Evolutionary conservation across 495 filamentous ascomycete genomes (phyloP), one percentile per base, ranked within the genome.

Genomic region (Penicillium dipodomyicola): DNA sequence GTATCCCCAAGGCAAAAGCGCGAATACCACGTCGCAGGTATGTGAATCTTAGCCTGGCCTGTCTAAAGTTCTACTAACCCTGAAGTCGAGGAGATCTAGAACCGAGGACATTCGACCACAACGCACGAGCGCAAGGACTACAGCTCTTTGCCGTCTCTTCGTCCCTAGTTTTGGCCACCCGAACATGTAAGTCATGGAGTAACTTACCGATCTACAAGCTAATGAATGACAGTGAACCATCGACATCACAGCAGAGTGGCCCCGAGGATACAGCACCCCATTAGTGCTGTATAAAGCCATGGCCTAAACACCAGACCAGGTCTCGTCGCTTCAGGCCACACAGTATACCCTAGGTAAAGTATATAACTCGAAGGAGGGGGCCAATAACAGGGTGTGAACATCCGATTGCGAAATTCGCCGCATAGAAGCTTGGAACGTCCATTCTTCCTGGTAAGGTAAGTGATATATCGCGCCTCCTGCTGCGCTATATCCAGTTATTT

Each of bases 211-310:
- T 48, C 45, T 32, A 30, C 15, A 48, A 48, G 45, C 23, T 25
- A 25, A 25, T 25, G 23, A 5, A 25, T 25, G 23, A 25, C 23
- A 25, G 23, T 25, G 23, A 25, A 25, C 23, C 23, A 25, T 25
- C 6, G 23, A 25, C 23, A 25, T 25, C 23, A 5, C 23, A 25
- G 27, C 11, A 44, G 17, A 30, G 29, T 30, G 20, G 19, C 27
- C 25, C 45, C 3, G 9, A 48, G 45, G n/a, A 29, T 17, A 19
- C 27, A 20, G 45, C 8, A 48, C 1, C 27, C 15, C 6, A 2
- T 32, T 48, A 48, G 15, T 48, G 45, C 25, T 19, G 4, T 48
- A 30, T 4, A 48, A 48, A 48, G 45, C 44, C 15, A 47, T 29
- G 2, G 44, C 44, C 44, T 30, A 47, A 5, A 30, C 25, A 19